These are phyloP conservation scores for Ceratobasidium theobromae DNA, from an alignment of 1,284 basidiomycete genomes.

Conservation along the genomic window DNA sequence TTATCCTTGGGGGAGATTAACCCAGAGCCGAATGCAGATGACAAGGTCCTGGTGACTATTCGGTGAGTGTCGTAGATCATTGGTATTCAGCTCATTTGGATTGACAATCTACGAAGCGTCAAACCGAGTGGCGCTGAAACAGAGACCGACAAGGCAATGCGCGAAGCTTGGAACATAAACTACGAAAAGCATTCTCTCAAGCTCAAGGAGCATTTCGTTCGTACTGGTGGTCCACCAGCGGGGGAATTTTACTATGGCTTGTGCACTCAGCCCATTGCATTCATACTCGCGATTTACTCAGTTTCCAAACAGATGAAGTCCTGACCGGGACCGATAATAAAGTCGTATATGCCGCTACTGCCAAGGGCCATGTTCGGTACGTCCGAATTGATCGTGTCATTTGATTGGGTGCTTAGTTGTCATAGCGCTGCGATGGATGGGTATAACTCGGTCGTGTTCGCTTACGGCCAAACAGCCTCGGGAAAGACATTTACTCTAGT, in stretches of 20 bases:
- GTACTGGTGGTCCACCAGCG: constrained; percentile 46
- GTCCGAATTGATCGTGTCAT: constrained; percentile 33
- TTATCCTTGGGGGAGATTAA: constrained; percentile 56
- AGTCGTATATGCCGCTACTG: constrained; percentile 80
- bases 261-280: not conserved
- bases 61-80: constrained; percentile 54
- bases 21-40: constrained; percentile 61
- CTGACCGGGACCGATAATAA: constrained; percentile 83
- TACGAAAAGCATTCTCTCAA: constrained; percentile 53
- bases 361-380: constrained; percentile 76
- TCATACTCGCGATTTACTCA: not conserved
- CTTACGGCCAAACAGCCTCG: constrained; percentile 87
- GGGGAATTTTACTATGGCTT: constrained; percentile 61
- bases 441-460: constrained; percentile 93
- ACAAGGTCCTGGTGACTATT: constrained; percentile 87
- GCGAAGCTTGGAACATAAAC: constrained; percentile 57
- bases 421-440: constrained; percentile 85
- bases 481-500: constrained; percentile 93
- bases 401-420: not conserved
- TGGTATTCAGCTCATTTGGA: constrained; percentile 19
- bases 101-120: constrained; percentile 15
- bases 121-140: constrained; percentile 34
- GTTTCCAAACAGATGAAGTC: constrained; percentile 57
- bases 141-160: constrained; percentile 46
- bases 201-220: constrained; percentile 58